These are phyloP conservation scores for Botrytis tulipae DNA, from an alignment of 2,329 filamentous ascomycete genomes.

Conservation along the genomic window DNA sequence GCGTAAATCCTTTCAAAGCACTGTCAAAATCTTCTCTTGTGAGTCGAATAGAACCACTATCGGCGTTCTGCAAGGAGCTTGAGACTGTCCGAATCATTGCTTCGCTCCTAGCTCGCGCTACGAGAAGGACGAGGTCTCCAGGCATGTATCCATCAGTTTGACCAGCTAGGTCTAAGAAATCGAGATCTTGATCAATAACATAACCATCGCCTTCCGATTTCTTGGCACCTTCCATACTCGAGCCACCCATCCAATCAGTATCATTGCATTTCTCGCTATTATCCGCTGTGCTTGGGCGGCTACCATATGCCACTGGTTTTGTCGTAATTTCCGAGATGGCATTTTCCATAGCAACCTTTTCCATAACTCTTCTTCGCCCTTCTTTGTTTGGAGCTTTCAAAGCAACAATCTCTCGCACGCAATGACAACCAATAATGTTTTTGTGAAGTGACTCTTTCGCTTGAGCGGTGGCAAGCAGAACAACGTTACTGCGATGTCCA, in stretches of 20 bases:
- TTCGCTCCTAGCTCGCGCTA: conserved; percentile 85
- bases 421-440: conserved; percentile 84
- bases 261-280: conserved; percentile 56
- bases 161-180: conserved; percentile 89
- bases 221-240: conserved; percentile 49
- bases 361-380: conserved; percentile 76
- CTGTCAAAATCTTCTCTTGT: conserved; percentile 74
- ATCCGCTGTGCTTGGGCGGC: conserved; percentile 53
- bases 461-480: conserved; percentile 86
- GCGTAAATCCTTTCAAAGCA: conserved; percentile 89
- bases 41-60: conserved; percentile 59
- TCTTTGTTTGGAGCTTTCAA: conserved; percentile 93
- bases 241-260: conserved; percentile 73
- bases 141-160: conserved; percentile 98
- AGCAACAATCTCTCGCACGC: conserved; percentile 86
- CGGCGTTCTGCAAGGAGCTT: conserved; percentile 43
- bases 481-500: conserved; percentile 69
- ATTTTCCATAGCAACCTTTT: conserved; percentile 67
- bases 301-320: conserved; percentile 46
- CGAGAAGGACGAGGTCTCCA: conserved; percentile 82
- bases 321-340: conserved; percentile 43
- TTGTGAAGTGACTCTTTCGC: conserved; percentile 91
- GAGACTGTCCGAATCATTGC: conserved; percentile 81
- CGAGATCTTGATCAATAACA: conserved; percentile 70
- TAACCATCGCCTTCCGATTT: conserved; percentile 56